These are phyloP conservation scores for Verticillium klebahnii DNA, from an alignment of 2,329 filamentous ascomycete genomes.

Conservation along the genomic window DNA sequence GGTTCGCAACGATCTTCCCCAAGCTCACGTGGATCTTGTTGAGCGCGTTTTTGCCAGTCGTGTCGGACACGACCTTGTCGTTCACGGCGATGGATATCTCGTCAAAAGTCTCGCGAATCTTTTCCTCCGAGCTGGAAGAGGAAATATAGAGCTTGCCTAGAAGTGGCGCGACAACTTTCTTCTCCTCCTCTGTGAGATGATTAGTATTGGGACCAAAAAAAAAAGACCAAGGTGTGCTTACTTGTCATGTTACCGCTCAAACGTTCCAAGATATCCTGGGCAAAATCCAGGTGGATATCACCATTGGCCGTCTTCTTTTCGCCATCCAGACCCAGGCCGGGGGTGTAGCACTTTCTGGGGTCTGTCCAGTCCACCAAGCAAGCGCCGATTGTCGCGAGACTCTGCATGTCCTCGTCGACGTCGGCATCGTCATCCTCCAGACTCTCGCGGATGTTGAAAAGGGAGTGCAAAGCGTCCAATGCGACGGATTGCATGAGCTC, in stretches of 20 bases:
- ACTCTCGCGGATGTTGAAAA: constrained; percentile 68
- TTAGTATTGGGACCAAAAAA: constrained; percentile 19
- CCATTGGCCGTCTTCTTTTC: constrained; percentile 64
- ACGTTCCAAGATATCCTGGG: constrained; percentile 71
- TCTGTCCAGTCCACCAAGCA: constrained; percentile 95
- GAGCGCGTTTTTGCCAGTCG: constrained; percentile 57
- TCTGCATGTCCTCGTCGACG: constrained; percentile 72
- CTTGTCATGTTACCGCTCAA: constrained; percentile 62
- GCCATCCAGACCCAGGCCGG: constrained; percentile 43
- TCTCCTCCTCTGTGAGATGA: constrained; percentile 66
- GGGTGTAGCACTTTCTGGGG: constrained; percentile 69
- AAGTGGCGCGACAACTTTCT: constrained; percentile 72
- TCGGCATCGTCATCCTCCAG: constrained; percentile 73
- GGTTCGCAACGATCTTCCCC: constrained; percentile 61
- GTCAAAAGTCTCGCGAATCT: constrained; percentile 53
- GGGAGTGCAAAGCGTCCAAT: constrained; percentile 68
- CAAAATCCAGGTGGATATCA: constrained; percentile 76
- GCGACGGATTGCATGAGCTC: constrained; percentile 72
- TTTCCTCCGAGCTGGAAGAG: constrained; percentile 56
- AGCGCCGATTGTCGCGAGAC: constrained; percentile 70
- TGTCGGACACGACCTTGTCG: constrained; percentile 53
- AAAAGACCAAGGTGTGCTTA: constrained; percentile 38
- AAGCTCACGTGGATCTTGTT: constrained; percentile 65
- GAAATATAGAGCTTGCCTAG: constrained; percentile 80
- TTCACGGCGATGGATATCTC: constrained; percentile 60